These are phyloP conservation scores for Boletus barrowsii DNA, from an alignment of 768 basidiomycete species.

Conservation along the genomic window DNA sequence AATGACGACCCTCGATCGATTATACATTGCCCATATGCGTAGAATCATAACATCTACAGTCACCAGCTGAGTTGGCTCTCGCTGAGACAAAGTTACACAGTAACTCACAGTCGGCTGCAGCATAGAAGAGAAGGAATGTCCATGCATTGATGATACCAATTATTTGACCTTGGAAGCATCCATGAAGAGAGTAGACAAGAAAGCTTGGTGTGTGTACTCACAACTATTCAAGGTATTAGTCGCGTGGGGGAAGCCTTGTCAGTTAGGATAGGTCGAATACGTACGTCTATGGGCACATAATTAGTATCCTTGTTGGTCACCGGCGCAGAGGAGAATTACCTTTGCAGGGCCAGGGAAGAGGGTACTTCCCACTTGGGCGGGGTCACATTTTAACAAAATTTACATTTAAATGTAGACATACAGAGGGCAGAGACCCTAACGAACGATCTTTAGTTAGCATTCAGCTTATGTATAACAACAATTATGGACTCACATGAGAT, in stretches of 20 bases:
- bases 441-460: neutral
- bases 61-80: neutral
- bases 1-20: neutral
- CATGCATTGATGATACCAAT: neutral
- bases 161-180: neutral
- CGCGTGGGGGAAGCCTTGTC: neutral
- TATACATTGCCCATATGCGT: slow-evolving; percentile 3
- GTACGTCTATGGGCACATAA: neutral
- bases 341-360: neutral
- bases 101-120: slow-evolving; percentile 7
- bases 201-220: neutral
- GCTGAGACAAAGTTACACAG: neutral
- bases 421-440: neutral
- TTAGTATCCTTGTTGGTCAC: neutral
- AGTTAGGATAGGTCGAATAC: neutral
- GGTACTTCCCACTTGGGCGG: neutral
- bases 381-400: neutral
- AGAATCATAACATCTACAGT: slow-evolving; percentile 1
- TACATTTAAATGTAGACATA: neutral
- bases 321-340: neutral
- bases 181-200: neutral
- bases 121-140: neutral
- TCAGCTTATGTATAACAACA: neutral
- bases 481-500: neutral
- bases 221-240: neutral